Percentiles rank a stretch among this genome's conserved stretches.
Conservation (phyloP, 1,139 yeast genomes). For the Saccharomyces hybrid region DNA sequence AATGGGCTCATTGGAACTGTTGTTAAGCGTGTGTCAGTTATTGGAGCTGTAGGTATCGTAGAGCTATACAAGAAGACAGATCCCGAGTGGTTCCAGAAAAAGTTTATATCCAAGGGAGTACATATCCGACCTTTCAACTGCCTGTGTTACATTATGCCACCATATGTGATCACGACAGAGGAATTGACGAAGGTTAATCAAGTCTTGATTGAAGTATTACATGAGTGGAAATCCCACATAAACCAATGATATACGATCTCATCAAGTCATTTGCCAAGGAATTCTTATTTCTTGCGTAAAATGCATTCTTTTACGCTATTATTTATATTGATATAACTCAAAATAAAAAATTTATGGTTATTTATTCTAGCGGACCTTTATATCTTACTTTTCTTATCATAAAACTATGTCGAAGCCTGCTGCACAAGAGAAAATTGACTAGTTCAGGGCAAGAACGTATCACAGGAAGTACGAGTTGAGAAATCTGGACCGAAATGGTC, state of each 20-base stretch:
- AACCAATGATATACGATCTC: neutral
- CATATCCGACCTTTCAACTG: conserved; percentile 28
- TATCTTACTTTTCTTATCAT: too few relatives aligned
- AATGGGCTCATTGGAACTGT: conserved; percentile 12
- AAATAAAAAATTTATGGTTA: too few relatives aligned
- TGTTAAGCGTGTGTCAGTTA: conserved; percentile 24
- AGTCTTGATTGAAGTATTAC: neutral
- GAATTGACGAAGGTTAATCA: conserved; percentile 10
- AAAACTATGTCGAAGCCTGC: neutral
- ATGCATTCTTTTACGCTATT: neutral
- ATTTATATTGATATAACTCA: too few relatives aligned
- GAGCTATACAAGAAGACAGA: conserved; percentile 24
- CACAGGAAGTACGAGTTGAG: neutral
- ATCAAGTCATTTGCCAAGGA: neutral
- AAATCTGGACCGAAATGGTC: neutral
- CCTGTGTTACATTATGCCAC: conserved; percentile 29
- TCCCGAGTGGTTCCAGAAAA: conserved; percentile 18
- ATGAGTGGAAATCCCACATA: neutral
- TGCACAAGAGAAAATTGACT: neutral
- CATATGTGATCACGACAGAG: conserved; percentile 20
- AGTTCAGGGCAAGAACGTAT: neutral
- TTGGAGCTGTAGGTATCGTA: conserved; percentile 32
- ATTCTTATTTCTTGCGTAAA: neutral
- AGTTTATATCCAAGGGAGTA: conserved; percentile 21
- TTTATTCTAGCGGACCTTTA: too few relatives aligned